Evolutionary conservation across 2,329 filamentous ascomycete species (phyloP).

Genomic region (Penicillium sp.): DNA sequence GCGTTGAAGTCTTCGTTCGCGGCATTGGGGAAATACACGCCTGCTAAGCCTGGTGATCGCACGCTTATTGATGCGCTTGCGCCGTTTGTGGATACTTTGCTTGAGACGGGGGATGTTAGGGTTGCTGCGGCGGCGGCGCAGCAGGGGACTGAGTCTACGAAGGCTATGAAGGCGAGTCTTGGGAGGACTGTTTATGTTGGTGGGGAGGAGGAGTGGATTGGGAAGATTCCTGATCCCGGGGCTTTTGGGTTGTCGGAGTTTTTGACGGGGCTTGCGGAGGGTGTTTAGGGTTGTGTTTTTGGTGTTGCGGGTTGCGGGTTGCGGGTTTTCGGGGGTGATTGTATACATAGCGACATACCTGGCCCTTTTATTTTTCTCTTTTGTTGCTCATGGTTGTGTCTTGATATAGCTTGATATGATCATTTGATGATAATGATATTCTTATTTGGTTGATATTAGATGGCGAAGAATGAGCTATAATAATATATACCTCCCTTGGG

Average conservation of each 20-base stretch:
- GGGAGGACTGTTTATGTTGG: constrained; percentile 82
- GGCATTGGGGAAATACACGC: constrained; percentile 78
- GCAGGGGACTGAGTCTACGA: constrained; percentile 77
- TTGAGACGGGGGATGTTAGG: constrained; percentile 63
- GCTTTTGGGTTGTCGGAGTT: constrained; percentile 81
- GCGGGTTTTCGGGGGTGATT: not conserved
- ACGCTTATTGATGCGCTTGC: constrained; percentile 87
- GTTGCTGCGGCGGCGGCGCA: constrained; percentile 74
- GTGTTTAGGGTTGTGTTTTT: constrained; percentile 26
- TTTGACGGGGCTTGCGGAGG: constrained; percentile 71
- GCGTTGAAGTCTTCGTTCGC: constrained; percentile 71
- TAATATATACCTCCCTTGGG: too few species aligned
- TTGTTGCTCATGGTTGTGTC: not conserved
- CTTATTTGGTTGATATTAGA: not conserved
- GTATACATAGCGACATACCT: not conserved
- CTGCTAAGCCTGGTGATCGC: constrained; percentile 82
- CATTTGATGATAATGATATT: constrained; percentile 1
- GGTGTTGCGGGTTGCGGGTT: not conserved
- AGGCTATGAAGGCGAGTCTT: constrained; percentile 86
- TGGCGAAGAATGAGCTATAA: too few species aligned
- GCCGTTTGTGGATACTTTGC: constrained; percentile 77
- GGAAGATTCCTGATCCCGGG: constrained; percentile 72
- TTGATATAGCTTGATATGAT: not conserved
- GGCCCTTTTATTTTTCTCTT: not conserved
- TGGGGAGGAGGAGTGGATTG: constrained; percentile 62